Evolutionary conservation across 2,329 filamentous ascomycete genomes (phyloP), one percentile per base, ranked within the genome.

Genomic region (Microdochium bolleyi): DNA sequence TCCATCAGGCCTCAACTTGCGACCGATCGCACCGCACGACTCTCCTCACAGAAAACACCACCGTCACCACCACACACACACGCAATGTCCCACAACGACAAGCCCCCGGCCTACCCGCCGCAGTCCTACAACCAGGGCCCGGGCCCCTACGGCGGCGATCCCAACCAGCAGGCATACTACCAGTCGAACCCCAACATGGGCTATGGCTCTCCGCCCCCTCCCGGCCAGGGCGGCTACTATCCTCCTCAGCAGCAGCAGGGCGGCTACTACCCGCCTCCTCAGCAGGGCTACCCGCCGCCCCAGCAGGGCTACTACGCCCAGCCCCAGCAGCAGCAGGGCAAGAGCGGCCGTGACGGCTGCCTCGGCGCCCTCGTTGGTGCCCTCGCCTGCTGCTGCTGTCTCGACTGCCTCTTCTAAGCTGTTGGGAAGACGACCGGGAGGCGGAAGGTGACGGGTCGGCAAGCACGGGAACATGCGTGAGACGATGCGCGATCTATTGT

Each of bases 381-480:
- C 56, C 61, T 79, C 55, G 79, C 79, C 1, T 82, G 78, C 64
- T 83, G 79, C 63, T 83, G 79, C 67, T 83, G 79, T 61, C 62
- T 83, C 60, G 79, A 83, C 57, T 58, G 68, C 22, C 62, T 82
- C n/a, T 81, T 80, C 60, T 83, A 75, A 62, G 19, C 8, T 34
- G 14, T 14, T 34, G n/a, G n/a, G 11, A 30, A 30, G 27, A 30
- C 5, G 27, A 30, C 5, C 27, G 11, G 5, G 11, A 11, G 27
- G 27, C 27, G 11, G 11, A 30, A 30, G 27, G 11, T 5, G 27
- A 30, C 27, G 27, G 11, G 27, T 11, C 11, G 27, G 11, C 27
- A 30, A 30, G 27, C 27, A n/a, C n/a, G n/a, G n/a, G n/a, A n/a
- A n/a, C n/a, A n/a, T n/a, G n/a, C n/a, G n/a, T n/a, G n/a, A n/a